phyloP scores from a whole-genome alignment of 208 protist genomes.

The Leishmania lainsoni region DNA sequence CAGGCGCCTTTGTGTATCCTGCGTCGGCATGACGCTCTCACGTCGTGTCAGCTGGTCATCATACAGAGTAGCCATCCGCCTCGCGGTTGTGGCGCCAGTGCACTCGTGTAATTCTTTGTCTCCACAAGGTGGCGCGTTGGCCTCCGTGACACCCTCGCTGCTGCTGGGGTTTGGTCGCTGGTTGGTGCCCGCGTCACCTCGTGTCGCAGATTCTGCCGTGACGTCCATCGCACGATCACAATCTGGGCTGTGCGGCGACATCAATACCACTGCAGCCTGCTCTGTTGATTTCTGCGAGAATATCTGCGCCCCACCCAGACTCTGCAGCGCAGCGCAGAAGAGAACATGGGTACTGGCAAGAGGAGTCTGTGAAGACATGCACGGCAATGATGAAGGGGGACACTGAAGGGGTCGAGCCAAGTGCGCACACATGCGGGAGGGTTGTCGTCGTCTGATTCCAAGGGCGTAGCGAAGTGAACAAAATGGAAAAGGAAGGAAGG shows the following conservation, averaged over 20 bases:
- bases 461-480: neutral
- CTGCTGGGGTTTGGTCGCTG: neutral
- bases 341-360: constrained; percentile 16
- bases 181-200: neutral
- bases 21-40: neutral
- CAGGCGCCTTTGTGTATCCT: neutral
- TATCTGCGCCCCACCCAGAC: neutral
- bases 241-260: neutral
- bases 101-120: neutral
- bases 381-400: too few species aligned
- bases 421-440: neutral
- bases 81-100: neutral
- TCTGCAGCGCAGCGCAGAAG: constrained; percentile 18
- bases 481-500: neutral
- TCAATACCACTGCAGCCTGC: neutral
- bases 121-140: too few species aligned
- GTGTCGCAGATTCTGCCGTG: neutral
- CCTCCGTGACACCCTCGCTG: neutral
- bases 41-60: neutral
- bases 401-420: neutral
- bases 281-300: neutral
- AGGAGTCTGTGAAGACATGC: neutral
- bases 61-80: neutral
- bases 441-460: neutral
- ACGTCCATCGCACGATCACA: too few species aligned